Base-by-base conservation (phyloP, 345 rosid species). In the Brassica rapa region DNA sequence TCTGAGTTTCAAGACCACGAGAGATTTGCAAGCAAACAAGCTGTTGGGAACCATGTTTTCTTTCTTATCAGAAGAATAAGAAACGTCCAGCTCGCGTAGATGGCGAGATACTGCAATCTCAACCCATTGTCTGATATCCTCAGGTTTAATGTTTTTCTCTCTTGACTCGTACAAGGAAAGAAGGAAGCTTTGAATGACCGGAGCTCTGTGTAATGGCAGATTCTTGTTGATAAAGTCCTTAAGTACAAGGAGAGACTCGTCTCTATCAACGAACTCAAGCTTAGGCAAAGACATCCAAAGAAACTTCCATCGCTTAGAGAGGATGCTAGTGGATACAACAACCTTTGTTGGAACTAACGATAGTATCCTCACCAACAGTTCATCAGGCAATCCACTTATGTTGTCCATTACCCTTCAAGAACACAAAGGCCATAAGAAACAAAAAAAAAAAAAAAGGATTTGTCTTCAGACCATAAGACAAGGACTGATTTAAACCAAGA, bases 201-300 rank as follows among this genome's bases (percentile, higher is more conserved):
- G 66, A 30, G 41, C 66, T 62, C 41, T 62, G n/a, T 62, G 66
- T 62, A 62, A 30, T n/a, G 23, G 41, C 23, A 62, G 66, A 62
- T 14, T 62, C 41, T 62, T 62, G 41, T n/a, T 3, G 2, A 62
- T 30, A 6, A 62, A 62, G n/a, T 62, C 11, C 23, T 35, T 16
- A 6, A 30, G 66, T 62, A 62, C 6, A n/a, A 14, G 23, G 11
- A 62, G 41, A 2, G 66, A 62, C 5, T 29, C 5, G 7, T 30
- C 41, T 30, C 41, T 29, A 62, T 6, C 66, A n/a, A 9, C 7
- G 41, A 14, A 62, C 5, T 62, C 23, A 6, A 62, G 66, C 14
- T 2, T 62, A 3, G 41, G 41, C 23, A 62, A 30, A 15, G 1
- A 62, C 66, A n/a, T 62, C 66, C 66, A 62, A 30, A 30, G 66